Evolutionary conservation across 2,329 filamentous ascomycete genomes (phyloP).

Genomic region (Orbilia quercus): DNA sequence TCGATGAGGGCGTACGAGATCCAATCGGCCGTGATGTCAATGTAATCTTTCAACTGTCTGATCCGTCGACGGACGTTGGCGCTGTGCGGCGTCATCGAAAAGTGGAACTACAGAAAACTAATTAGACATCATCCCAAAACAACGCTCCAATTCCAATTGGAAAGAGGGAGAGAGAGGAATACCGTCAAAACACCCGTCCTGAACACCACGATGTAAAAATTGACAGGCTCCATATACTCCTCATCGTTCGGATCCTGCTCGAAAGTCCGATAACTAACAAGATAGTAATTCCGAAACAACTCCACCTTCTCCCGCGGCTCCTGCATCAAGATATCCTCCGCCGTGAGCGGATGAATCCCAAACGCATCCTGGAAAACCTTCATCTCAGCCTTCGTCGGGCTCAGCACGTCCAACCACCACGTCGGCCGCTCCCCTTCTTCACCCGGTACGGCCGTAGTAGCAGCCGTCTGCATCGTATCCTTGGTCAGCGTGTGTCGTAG

Average conservation of each 20-base stretch:
- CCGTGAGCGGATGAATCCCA: constrained; percentile 91
- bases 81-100: constrained; percentile 85
- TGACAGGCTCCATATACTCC: constrained; percentile 90
- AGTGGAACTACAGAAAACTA: constrained; percentile 76
- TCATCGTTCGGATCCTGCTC: constrained; percentile 81
- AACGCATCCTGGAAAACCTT: constrained; percentile 91
- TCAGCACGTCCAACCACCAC: constrained; percentile 98
- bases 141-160: neutral
- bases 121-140: neutral
- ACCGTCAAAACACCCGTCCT: constrained; percentile 87
- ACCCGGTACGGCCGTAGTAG: neutral
- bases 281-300: constrained; percentile 96
- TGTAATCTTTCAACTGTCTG: constrained; percentile 90
- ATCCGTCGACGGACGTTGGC: constrained; percentile 91
- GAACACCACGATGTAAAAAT: constrained; percentile 97
- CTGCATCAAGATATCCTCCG: constrained; percentile 94
- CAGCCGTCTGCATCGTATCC: constrained; percentile 11
- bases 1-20: constrained; percentile 97
- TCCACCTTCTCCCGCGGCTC: constrained; percentile 99
- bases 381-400: constrained; percentile 88
- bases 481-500: constrained; percentile 23
- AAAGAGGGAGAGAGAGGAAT: neutral
- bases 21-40: constrained; percentile 95
- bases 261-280: constrained; percentile 96
- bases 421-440: constrained; percentile 61